Conservation (phyloP, 129 eudicot species). For the Lactuca sativa region DNA sequence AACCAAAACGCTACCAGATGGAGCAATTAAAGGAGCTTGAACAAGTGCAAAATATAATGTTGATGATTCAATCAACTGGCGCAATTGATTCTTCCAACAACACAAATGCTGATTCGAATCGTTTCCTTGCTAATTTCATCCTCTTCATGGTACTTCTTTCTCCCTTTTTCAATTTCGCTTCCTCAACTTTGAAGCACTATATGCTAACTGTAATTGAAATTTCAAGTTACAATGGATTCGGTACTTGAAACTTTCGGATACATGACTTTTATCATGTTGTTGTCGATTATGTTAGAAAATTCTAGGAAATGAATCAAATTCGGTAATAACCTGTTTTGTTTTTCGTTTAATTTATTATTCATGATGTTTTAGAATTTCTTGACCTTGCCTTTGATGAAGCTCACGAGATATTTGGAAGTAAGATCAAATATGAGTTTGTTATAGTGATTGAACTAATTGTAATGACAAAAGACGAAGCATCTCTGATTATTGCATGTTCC, state of each 20-base stretch:
- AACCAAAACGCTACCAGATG: constrained; percentile 34
- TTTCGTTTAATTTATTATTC: not conserved
- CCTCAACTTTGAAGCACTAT: not conserved
- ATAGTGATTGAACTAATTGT: too few species aligned
- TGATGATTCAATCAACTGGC: constrained; percentile 38
- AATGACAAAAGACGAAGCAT: not conserved
- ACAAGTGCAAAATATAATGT: constrained; percentile 45
- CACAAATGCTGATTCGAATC: constrained; percentile 43
- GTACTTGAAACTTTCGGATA: not conserved
- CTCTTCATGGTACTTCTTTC: constrained; percentile 48
- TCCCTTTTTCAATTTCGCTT: not conserved
- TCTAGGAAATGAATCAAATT: not conserved
- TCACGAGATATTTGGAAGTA: not conserved
- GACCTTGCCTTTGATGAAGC: not conserved
- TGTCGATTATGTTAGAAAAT: not conserved
- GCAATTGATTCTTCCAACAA: constrained; percentile 31
- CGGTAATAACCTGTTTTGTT: not conserved
- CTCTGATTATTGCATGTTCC: too few species aligned
- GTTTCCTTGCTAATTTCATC: constrained; percentile 66
- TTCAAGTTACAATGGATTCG: not conserved
- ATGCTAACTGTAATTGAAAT: not conserved
- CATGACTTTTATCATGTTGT: not conserved
- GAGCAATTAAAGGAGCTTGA: constrained; percentile 70
- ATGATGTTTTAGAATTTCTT: not conserved
- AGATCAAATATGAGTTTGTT: not conserved